phyloP scores from a whole-genome alignment of 805 yeast genomes.

The Candida golubevii region DNA sequence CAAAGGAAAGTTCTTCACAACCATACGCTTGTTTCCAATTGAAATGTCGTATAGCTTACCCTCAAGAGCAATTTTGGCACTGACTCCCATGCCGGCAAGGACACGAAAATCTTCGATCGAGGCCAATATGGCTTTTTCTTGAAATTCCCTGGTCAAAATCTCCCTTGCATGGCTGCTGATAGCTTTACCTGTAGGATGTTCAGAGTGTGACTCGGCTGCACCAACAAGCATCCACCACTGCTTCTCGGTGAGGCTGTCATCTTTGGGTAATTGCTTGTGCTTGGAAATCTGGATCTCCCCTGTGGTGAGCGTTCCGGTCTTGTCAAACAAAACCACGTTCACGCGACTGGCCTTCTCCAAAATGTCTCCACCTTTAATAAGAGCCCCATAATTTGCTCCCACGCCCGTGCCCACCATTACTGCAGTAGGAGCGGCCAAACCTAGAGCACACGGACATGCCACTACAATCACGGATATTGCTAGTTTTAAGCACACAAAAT shows the following conservation, averaged over 20 bases:
- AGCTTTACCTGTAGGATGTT: slow-evolving; percentile 86
- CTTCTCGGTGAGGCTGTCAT: slow-evolving; percentile 8
- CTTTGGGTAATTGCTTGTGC: not conserved
- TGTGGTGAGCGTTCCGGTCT: slow-evolving; percentile 90
- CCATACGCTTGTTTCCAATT: slow-evolving; percentile 51
- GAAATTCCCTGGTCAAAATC: slow-evolving; percentile 26
- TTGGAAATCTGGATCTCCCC: slow-evolving; percentile 60
- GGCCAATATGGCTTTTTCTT: slow-evolving; percentile 27
- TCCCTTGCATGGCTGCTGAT: slow-evolving; percentile 40
- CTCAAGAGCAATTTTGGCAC: slow-evolving; percentile 26
- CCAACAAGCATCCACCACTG: slow-evolving; percentile 53
- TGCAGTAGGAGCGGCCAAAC: slow-evolving; percentile 97
- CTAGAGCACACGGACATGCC: slow-evolving; percentile 98
- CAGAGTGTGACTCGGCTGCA: slow-evolving; percentile 63
- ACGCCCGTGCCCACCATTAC: slow-evolving; percentile 98
- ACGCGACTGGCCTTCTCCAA: slow-evolving; percentile 68
- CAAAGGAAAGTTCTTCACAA: slow-evolving; percentile 23
- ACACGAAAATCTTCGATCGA: slow-evolving; percentile 33
- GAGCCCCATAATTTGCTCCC: slow-evolving; percentile 84
- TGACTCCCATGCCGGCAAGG: slow-evolving; percentile 45
- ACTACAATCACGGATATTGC: slow-evolving; percentile 92
- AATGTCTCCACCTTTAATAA: slow-evolving; percentile 90
- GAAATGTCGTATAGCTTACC: slow-evolving; percentile 6
- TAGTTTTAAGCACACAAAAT: slow-evolving; percentile 67
- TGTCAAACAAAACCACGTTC: slow-evolving; percentile 76